Evolutionary conservation across 2,329 filamentous ascomycete genomes (phyloP), one percentile per base, ranked within the genome.

Genomic region (Fusarium proliferatum): DNA sequence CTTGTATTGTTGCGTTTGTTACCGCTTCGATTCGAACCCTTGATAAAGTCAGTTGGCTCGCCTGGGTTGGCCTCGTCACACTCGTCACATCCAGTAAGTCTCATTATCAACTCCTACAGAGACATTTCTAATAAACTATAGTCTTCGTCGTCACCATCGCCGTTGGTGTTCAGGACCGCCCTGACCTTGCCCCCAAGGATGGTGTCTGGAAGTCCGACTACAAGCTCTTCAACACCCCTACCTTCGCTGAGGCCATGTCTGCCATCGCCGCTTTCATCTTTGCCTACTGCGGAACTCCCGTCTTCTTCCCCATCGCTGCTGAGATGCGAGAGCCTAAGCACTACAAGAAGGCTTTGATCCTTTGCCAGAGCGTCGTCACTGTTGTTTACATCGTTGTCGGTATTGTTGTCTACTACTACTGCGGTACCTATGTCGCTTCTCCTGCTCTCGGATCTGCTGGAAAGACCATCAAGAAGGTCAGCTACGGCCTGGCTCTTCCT

Each of bases 381-480:
- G 46, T 81, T 4, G 81, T 80, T 23, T 83, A 83, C 17, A 30
- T 80, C 6, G 67, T 79, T 9, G 80, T 84, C 9, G 79, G 79
- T 12, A 72, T 80, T 2, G 82, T 86, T 1, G 82, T 87, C 6
- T 87, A 87, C 78, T 82, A 83, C 61, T 86, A 79, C 74, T 86
- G 84, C 69, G 85, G 86, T 2, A 84, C 83, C 2, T 86, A 83
- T 56, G 84, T 87, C 4, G 82, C 85, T 1, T 86, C 84, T 1
- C 86, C 85, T 0, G 85, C 85, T n/a, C 81, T 87, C 8, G 86
- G 85, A 12, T 85, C 84, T 7, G 85, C 84, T 3, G 85, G 85
- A 9, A 34, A 59, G 3, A 67, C 76, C 1, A 78, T 85, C 58
- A 86, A 86, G 80, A 86, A 82, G 69, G 72, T 86, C 23, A 80